Evolutionary conservation across 2,329 filamentous ascomycete species (phyloP).

Genomic region (Aspergillus cejpii): DNA sequence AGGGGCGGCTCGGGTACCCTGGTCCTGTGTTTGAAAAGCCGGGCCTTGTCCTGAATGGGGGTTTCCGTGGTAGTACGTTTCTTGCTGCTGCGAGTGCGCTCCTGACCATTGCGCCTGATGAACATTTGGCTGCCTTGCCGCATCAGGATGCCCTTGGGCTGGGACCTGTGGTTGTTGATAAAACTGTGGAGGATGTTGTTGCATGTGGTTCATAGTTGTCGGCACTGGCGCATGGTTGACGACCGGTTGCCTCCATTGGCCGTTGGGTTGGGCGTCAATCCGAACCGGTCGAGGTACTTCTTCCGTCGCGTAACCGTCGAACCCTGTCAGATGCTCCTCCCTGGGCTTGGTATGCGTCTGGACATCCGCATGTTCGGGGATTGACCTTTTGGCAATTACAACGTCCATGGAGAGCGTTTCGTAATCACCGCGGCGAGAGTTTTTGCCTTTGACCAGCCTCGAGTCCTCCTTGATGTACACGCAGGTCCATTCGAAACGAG

Average conservation of each 20-base stretch:
- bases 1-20: conserved; percentile 1
- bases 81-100: not conserved
- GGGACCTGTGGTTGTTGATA: conserved; percentile 9
- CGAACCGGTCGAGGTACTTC: conserved; percentile 4
- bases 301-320: conserved; percentile 1
- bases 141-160: not conserved
- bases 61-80: not conserved
- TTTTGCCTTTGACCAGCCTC: conserved; percentile 23
- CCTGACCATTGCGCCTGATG: conserved; percentile 2
- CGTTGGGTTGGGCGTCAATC: not conserved
- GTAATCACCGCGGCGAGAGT: conserved; percentile 22
- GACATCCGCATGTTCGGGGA: conserved; percentile 15
- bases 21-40: conserved; percentile 1
- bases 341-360: conserved; percentile 9
- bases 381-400: conserved; percentile 28
- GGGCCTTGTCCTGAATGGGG: conserved; percentile 1
- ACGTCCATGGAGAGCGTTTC: conserved; percentile 32
- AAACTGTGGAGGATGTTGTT: conserved; percentile 9
- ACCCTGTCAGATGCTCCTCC: conserved; percentile 5
- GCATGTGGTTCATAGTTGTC: conserved; percentile 2
- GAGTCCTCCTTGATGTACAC: conserved; percentile 33
- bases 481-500: conserved; percentile 33
- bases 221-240: conserved; percentile 3
- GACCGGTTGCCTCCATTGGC: conserved; percentile 1
- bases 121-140: conserved; percentile 1